Evolutionary conservation across 2,329 filamentous ascomycete species (phyloP).

Genomic region (Colletotrichum echinochloae): DNA sequence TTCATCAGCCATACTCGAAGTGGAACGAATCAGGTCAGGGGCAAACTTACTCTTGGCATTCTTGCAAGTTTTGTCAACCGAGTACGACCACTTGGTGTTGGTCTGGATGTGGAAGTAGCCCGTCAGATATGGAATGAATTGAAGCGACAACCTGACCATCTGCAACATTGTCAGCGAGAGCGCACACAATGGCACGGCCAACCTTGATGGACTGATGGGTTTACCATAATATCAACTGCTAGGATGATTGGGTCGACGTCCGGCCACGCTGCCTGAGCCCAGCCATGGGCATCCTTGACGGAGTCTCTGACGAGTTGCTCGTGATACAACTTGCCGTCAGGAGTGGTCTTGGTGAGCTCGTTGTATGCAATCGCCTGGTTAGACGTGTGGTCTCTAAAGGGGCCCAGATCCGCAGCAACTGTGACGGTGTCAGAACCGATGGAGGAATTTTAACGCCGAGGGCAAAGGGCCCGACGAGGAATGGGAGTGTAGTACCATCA

Average conservation of each 20-base stretch:
- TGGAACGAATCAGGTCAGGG: background rate
- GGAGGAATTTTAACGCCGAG: background rate
- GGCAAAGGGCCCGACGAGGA: too few species aligned
- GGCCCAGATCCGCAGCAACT: constrained; percentile 49
- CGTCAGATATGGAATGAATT: constrained; percentile 61
- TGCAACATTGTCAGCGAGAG: constrained; percentile 44
- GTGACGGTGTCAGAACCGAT: constrained; percentile 28
- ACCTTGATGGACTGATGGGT: background rate
- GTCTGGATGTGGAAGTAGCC: constrained; percentile 70
- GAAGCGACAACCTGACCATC: constrained; percentile 67
- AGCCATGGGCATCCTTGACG: constrained; percentile 42
- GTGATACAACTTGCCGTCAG: constrained; percentile 45
- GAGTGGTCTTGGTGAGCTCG: constrained; percentile 46
- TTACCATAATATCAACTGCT: constrained; percentile 67
- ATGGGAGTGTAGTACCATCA: constrained; percentile 44
- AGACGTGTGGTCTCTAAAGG: constrained; percentile 53
- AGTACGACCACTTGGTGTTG: constrained; percentile 68
- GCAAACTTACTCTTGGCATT: constrained; percentile 63
- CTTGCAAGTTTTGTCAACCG: constrained; percentile 59
- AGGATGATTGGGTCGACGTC: constrained; percentile 56
- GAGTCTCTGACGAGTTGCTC: constrained; percentile 48
- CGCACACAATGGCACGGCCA: background rate
- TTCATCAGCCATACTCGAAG: background rate
- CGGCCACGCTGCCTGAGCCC: constrained; percentile 42
- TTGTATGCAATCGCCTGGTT: constrained; percentile 53